Evolutionary conservation across 2,329 filamentous ascomycete species (phyloP).

Genomic region (Phyllosticta paracitricarpa): DNA sequence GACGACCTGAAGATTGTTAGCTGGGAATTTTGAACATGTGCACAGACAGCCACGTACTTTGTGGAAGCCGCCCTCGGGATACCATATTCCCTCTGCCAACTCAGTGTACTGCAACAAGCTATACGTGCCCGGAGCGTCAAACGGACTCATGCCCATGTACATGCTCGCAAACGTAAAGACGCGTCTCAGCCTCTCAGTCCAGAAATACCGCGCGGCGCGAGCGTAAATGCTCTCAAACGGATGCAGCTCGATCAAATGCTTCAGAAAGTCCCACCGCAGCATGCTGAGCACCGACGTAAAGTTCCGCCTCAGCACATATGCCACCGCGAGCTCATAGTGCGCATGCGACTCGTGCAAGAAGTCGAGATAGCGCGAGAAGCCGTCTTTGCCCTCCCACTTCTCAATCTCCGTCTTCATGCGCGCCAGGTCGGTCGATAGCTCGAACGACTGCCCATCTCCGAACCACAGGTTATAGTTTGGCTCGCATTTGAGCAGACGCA

Average conservation of each 20-base stretch:
- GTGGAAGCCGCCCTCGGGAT: slow-evolving; percentile 62
- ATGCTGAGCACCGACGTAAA: slow-evolving; percentile 53
- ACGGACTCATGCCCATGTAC: slow-evolving; percentile 77
- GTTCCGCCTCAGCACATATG: slow-evolving; percentile 57
- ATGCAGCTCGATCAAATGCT: slow-evolving; percentile 51
- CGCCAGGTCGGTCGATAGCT: slow-evolving; percentile 57
- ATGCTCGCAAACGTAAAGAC: slow-evolving; percentile 72
- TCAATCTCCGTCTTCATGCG: slow-evolving; percentile 63
- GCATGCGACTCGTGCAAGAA: slow-evolving; percentile 58
- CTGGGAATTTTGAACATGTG: neutral
- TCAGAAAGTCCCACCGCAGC: slow-evolving; percentile 48
- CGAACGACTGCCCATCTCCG: slow-evolving; percentile 53
- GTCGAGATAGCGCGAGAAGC: slow-evolving; percentile 57
- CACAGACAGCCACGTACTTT: slow-evolving; percentile 30
- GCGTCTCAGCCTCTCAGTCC: slow-evolving; percentile 55
- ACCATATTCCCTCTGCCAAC: slow-evolving; percentile 67
- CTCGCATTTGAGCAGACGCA: slow-evolving; percentile 60
- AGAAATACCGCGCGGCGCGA: slow-evolving; percentile 57
- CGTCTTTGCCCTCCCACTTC: slow-evolving; percentile 61
- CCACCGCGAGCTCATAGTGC: slow-evolving; percentile 60
- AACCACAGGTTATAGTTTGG: slow-evolving; percentile 71
- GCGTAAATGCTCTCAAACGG: slow-evolving; percentile 62
- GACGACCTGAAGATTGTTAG: slow-evolving; percentile 32
- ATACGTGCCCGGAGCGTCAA: slow-evolving; percentile 66
- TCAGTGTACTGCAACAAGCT: slow-evolving; percentile 66